phyloP scores from a whole-genome alignment of 768 basidiomycete species.

The Amanita pallidorosea region DNA sequence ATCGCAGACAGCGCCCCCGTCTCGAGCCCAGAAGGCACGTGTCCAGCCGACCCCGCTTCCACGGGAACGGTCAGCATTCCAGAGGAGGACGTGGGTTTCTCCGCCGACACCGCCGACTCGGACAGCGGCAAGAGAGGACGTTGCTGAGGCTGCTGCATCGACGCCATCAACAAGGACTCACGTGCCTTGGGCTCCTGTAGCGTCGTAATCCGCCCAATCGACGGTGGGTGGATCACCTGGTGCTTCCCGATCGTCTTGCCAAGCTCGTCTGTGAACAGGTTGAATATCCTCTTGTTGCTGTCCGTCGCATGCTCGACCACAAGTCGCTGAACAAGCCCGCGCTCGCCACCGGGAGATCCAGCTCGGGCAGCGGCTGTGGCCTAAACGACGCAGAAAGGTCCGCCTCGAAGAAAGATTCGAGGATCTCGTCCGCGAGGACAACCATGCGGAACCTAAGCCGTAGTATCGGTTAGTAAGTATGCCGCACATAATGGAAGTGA shows the following conservation, averaged over 20 bases:
- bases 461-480: too few relatives aligned
- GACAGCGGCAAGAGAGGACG: too few relatives aligned
- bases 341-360: slow-evolving; percentile 48
- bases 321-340: slow-evolving; percentile 70
- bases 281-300: slow-evolving; percentile 88
- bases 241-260: slow-evolving; percentile 93
- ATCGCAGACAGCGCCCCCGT: slow-evolving; percentile 40
- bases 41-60: slow-evolving; percentile 18
- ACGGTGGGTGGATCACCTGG: slow-evolving; percentile 72
- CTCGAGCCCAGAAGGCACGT: slow-evolving; percentile 21
- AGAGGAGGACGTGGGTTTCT: too few relatives aligned
- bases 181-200: slow-evolving; percentile 83
- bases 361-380: slow-evolving; percentile 58
- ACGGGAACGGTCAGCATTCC: slow-evolving; percentile 35
- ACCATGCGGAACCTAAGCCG: slow-evolving; percentile 99
- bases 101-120: too few relatives aligned
- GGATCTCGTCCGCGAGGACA: slow-evolving; percentile 88
- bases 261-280: slow-evolving; percentile 88
- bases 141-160: slow-evolving; percentile 30
- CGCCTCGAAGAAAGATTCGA: slow-evolving; percentile 94
- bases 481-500: too few relatives aligned
- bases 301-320: slow-evolving; percentile 82
- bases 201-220: slow-evolving; percentile 77
- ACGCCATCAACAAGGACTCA: slow-evolving; percentile 73
- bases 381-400: slow-evolving; percentile 86